Evolutionary conservation across 2,329 filamentous ascomycete genomes (phyloP).

Genomic region (Arthroderma sp.): DNA sequence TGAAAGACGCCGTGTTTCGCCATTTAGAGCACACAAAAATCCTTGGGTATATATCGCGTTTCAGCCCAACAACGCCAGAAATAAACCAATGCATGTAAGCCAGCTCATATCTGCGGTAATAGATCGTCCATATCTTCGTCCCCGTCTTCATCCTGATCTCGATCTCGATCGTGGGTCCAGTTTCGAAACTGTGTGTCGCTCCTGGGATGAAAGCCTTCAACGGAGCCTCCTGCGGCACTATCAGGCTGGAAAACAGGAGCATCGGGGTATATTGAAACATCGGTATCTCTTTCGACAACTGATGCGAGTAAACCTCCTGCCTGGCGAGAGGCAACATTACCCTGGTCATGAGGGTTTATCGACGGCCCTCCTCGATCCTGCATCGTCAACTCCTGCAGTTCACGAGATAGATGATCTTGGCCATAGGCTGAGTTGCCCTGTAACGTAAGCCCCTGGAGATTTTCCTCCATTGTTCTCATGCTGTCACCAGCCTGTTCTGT

Average conservation of each 20-base stretch:
- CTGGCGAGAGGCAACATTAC: constrained; percentile 2
- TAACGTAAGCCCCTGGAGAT: background rate
- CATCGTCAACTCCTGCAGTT: background rate
- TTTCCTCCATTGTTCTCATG: constrained; percentile 16
- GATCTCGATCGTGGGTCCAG: background rate
- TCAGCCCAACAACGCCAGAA: background rate
- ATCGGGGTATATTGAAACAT: constrained; percentile 15
- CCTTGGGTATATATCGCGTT: background rate
- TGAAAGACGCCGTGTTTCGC: background rate
- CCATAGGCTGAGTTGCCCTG: background rate
- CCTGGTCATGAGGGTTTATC: constrained; percentile 12
- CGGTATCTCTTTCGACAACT: constrained; percentile 5
- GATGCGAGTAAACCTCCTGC: background rate
- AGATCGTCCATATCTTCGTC: constrained; percentile 6
- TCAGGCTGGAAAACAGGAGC: constrained; percentile 24
- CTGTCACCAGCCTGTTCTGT: constrained; percentile 7
- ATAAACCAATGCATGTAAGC: background rate
- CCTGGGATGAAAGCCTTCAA: constrained; percentile 32
- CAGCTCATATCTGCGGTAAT: background rate
- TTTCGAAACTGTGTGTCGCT: constrained; percentile 9
- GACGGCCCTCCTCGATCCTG: background rate
- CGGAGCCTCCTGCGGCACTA: constrained; percentile 28
- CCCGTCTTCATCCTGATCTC: background rate
- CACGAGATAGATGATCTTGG: background rate
- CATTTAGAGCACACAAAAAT: background rate